A percentile compares a stretch with the other conserved stretches of the same genome.
phyloP scores from a whole-genome alignment of 2,329 filamentous ascomycete genomes.

The Apiospora hydei region DNA sequence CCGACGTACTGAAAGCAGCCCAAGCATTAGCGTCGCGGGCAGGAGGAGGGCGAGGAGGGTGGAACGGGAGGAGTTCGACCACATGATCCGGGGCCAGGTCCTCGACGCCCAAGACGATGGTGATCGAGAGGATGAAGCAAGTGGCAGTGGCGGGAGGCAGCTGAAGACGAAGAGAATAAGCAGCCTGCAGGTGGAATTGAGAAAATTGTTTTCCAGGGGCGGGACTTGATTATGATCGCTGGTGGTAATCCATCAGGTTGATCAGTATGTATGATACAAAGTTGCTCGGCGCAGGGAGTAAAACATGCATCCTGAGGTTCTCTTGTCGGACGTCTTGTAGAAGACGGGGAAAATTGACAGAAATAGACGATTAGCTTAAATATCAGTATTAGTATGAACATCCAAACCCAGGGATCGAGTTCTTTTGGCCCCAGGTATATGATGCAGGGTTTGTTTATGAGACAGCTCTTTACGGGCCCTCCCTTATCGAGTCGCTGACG shows the following conservation, averaged over 20 bases:
- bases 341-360: not conserved
- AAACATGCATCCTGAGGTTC: not conserved
- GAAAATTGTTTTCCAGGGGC: constrained; percentile 8
- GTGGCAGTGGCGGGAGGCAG: not conserved
- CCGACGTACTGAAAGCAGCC: constrained; percentile 5
- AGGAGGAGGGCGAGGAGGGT: constrained; percentile 25
- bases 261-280: not conserved
- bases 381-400: not conserved
- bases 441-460: not conserved
- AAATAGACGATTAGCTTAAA: not conserved
- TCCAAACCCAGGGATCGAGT: not conserved
- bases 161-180: constrained; percentile 6
- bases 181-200: constrained; percentile 3
- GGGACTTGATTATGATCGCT: not conserved
- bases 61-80: constrained; percentile 20
- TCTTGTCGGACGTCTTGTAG: not conserved
- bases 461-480: not conserved
- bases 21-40: constrained; percentile 31
- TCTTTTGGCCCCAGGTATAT: not conserved
- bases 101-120: not conserved
- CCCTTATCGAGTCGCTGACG: not conserved
- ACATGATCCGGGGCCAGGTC: constrained; percentile 14
- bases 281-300: not conserved
- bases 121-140: not conserved
- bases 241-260: not conserved